Evolutionary conservation across 345 rosid genomes (phyloP), one percentile per base, ranked within the genome.

Genomic region (Pistacia atlantica): DNA sequence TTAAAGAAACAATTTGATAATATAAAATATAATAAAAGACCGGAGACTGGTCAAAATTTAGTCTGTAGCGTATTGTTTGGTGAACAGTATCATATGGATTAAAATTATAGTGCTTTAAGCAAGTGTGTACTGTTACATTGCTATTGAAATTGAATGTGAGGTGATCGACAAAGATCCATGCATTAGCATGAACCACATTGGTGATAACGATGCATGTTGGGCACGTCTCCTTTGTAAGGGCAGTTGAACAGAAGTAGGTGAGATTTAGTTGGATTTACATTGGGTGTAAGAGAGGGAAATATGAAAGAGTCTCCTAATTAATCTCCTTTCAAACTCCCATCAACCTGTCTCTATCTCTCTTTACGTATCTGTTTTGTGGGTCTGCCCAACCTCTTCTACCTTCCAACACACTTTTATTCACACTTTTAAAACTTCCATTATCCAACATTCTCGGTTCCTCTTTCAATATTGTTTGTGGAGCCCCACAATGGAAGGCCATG

Each of bases 211-310:
- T 65, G 79, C 67, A 69, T 75, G 72, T 46, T 20, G 83, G 83
- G 73, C 76, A 80, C 85, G 90, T 76, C 79, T 74, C 73, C 79
- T 46, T 65, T 1, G 71, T 52, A 65, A 73, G 69, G 86, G 89
- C 90, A 86, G 92, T 87, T 92, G 89, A 89, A 86, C 90, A 68
- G 81, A 86, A 87, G 88, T 89, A 72, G 94, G 83, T 90, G 89
- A 80, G 81, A 85, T 86, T 79, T 89, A 67, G 92, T 86, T 89
- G 92, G 86, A 78, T 86, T 85, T 78, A 82, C 79, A 77, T 63
- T 61, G 69, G 67, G 20, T 79, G 28, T 73, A 76, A 80, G 80
- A 76, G 66, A 69, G 18, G 57, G 22, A 62, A 68, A 49, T 38
- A 56, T 11, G 56, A 46, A 31, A 38, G 38, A 33, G 57, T 11